These are phyloP conservation scores for Rhynchospora pubera DNA, from an alignment of 176 grass and related monocot species.

Conservation along the genomic window DNA sequence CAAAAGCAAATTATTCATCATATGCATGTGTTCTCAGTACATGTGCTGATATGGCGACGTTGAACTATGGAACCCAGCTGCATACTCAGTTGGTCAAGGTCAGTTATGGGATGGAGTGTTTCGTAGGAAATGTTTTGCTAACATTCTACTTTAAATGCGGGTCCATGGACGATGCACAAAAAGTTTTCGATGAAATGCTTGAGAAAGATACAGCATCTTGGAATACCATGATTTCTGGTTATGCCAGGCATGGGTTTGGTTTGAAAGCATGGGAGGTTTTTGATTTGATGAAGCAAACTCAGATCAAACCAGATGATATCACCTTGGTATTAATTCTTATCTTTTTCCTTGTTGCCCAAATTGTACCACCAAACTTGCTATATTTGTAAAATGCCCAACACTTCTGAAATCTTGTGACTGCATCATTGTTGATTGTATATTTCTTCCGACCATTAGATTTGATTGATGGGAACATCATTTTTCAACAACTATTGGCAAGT, in stretches of 20 bases:
- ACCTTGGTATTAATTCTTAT: conserved; percentile 55
- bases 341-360: background rate
- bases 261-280: conserved; percentile 59
- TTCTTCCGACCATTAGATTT: background rate
- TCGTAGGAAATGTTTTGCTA: conserved; percentile 84
- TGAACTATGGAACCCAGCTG: conserved; percentile 82
- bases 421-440: background rate
- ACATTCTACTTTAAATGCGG: conserved; percentile 97
- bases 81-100: conserved; percentile 69
- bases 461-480: background rate
- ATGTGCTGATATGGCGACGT: conserved; percentile 76
- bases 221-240: conserved; percentile 92
- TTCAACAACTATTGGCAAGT: background rate
- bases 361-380: background rate
- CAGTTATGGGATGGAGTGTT: conserved; percentile 63
- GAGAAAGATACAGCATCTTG: conserved; percentile 80
- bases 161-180: conserved; percentile 51
- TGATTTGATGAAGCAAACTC: conserved; percentile 46
- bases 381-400: background rate
- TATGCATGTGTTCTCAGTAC: conserved; percentile 73
- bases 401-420: background rate
- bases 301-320: conserved; percentile 71
- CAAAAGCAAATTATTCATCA: conserved; percentile 71
- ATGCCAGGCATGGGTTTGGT: conserved; percentile 74
- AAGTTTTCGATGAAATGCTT: conserved; percentile 73